A percentile compares a stretch with the other conserved stretches of the same genome.
Conservation (phyloP, 345 rosid genomes). For the Streptanthus diversifolius region DNA sequence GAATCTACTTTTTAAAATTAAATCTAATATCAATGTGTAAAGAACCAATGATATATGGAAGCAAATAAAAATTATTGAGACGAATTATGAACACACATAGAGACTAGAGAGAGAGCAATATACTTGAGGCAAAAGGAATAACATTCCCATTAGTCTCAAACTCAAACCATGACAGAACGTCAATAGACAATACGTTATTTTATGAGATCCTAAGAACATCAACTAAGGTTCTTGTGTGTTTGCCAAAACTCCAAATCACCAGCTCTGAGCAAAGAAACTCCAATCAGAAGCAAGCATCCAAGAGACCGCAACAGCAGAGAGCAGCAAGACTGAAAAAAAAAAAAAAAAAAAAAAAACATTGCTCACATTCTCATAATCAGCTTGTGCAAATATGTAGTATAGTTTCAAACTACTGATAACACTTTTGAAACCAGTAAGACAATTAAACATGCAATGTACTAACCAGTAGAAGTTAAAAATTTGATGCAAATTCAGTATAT, state of each 20-base stretch:
- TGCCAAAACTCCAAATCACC: background rate
- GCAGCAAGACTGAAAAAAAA: constrained; percentile 46
- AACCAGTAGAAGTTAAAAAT: background rate
- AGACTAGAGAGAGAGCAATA: background rate
- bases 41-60: background rate
- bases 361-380: background rate
- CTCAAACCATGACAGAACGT: constrained; percentile 8
- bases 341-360: background rate
- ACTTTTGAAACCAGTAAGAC: background rate
- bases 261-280: background rate
- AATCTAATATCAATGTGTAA: background rate
- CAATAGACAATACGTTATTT: background rate
- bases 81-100: background rate
- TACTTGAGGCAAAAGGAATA: background rate
- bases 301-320: constrained; percentile 36
- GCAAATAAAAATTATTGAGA: background rate
- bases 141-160: constrained; percentile 30
- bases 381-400: background rate
- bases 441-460: background rate
- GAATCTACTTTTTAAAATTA: background rate
- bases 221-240: background rate
- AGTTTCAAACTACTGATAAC: background rate
- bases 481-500: background rate
- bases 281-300: constrained; percentile 44
- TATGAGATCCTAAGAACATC: background rate